Conservation (phyloP, 2,329 filamentous ascomycete species). For the Ceratocystis smalleyi region DNA sequence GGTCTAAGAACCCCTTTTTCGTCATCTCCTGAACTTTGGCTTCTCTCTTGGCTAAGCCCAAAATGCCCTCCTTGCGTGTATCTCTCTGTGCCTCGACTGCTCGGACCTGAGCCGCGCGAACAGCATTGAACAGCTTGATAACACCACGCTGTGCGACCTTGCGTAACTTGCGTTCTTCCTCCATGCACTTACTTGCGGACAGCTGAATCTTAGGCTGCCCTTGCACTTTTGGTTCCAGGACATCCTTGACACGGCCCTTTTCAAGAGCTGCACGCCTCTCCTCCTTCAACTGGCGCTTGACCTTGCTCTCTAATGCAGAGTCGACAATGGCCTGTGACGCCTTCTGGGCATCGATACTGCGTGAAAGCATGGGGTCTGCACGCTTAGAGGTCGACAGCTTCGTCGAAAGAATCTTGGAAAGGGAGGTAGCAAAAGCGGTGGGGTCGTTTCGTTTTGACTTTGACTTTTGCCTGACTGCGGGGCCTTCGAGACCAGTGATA, state of each 20-base stretch:
- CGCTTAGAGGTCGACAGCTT: conserved; percentile 73
- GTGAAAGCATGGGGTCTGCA: conserved; percentile 77
- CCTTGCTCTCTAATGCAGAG: conserved; percentile 65
- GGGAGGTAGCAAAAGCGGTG: conserved; percentile 75
- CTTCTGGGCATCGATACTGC: conserved; percentile 59
- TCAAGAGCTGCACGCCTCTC: conserved; percentile 68
- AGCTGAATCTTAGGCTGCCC: conserved; percentile 6
- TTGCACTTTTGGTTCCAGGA: conserved; percentile 34
- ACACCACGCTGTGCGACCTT: conserved; percentile 89
- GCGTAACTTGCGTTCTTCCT: conserved; percentile 59
- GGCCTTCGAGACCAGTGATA: conserved; percentile 26
- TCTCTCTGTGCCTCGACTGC: conserved; percentile 61
- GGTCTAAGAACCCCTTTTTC: conserved; percentile 86
- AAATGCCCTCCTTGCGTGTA: conserved; percentile 53
- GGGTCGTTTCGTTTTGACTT: conserved; percentile 86
- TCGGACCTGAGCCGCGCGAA: conserved; percentile 81
- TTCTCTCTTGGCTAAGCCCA: conserved; percentile 66
- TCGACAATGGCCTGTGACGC: conserved; percentile 60
- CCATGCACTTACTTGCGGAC: conserved; percentile 34
- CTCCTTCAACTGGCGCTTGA: conserved; percentile 59
- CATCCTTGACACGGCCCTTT: conserved; percentile 76
- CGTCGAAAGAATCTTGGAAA: conserved; percentile 80
- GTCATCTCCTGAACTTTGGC: conserved; percentile 91
- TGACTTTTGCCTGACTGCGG: conserved; percentile 21
- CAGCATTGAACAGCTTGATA: conserved; percentile 90